Percentiles rank a stretch among this genome's conserved stretches.
These are phyloP conservation scores for Kwoniella sp. DNA, from an alignment of 768 basidiomycete species.

Conservation along the genomic window DNA sequence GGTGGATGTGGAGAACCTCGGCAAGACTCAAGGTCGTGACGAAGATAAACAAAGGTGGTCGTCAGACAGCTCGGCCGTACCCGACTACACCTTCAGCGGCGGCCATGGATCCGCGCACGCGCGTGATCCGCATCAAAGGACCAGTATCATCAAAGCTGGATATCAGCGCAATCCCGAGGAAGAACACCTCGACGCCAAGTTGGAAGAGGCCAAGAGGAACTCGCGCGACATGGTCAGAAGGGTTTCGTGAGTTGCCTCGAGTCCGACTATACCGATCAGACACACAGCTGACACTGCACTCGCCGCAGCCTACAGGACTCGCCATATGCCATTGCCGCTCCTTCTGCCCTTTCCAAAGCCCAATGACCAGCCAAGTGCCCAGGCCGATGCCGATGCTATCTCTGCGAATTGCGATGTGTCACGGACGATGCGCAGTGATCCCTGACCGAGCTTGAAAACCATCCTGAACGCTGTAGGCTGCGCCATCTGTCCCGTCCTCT, in stretches of 20 bases:
- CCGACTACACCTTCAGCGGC: too few relatives aligned
- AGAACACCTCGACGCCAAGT: conserved; percentile 25
- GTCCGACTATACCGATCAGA: neutral
- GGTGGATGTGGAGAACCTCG: neutral
- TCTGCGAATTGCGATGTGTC: neutral
- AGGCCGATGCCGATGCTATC: neutral
- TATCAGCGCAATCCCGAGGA: conserved; percentile 21
- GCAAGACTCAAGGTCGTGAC: too few relatives aligned
- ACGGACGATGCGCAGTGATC: neutral
- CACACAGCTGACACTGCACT: conserved; percentile 8
- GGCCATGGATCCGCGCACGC: too few relatives aligned
- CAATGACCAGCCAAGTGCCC: neutral
- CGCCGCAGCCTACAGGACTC: conserved; percentile 9
- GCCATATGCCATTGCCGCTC: neutral
- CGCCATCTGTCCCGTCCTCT: neutral
- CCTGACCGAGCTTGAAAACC: neutral
- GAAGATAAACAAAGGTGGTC: too few relatives aligned
- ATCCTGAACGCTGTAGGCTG: too few relatives aligned
- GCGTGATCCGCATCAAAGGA: too few relatives aligned
- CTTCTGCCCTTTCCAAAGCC: neutral
- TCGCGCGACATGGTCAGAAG: conserved; percentile 25
- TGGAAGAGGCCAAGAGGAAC: conserved; percentile 16
- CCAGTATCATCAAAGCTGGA: conserved; percentile 23
- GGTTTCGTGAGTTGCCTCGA: conserved; percentile 22
- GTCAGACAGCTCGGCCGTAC: too few relatives aligned